phyloP scores from a whole-genome alignment of 2,329 filamentous ascomycete species.

The Trichophyton verrucosum region DNA sequence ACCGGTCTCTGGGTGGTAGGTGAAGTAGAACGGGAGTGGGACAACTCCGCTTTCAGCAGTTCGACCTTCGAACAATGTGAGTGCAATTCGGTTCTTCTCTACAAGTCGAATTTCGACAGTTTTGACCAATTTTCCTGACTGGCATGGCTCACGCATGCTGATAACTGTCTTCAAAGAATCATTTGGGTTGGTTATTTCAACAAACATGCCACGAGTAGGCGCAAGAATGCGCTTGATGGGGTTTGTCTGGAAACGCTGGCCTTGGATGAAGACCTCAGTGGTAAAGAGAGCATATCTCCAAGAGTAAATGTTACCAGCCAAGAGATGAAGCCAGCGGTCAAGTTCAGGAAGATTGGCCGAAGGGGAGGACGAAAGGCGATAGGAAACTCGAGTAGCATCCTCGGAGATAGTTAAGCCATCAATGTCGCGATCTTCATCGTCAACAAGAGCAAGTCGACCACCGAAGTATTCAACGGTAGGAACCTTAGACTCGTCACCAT shows the following conservation, averaged over 20 bases:
- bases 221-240: conserved; percentile 85
- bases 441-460: conserved; percentile 61
- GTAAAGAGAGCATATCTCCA: conserved; percentile 94
- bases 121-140: conserved; percentile 74
- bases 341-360: conserved; percentile 61
- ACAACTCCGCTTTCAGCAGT: conserved; percentile 72
- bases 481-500: conserved; percentile 57
- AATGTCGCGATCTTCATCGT: conserved; percentile 59
- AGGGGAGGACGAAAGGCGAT: conserved; percentile 66
- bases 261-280: conserved; percentile 86
- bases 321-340: conserved; percentile 74
- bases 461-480: conserved; percentile 92
- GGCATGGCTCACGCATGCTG: conserved; percentile 72
- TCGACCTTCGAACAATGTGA: conserved; percentile 87
- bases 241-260: conserved; percentile 94
- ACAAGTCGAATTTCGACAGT: conserved; percentile 74
- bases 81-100: conserved; percentile 64
- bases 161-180: conserved; percentile 75
- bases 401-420: conserved; percentile 78
- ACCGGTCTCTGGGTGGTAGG: conserved; percentile 85
- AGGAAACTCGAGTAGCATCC: conserved; percentile 67
- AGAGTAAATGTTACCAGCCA: conserved; percentile 73
- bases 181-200: conserved; percentile 74
- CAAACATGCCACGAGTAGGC: conserved; percentile 71
- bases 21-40: conserved; percentile 76